phyloP scores from a whole-genome alignment of 768 basidiomycete species.

The Macrolepiota albuminosa region DNA sequence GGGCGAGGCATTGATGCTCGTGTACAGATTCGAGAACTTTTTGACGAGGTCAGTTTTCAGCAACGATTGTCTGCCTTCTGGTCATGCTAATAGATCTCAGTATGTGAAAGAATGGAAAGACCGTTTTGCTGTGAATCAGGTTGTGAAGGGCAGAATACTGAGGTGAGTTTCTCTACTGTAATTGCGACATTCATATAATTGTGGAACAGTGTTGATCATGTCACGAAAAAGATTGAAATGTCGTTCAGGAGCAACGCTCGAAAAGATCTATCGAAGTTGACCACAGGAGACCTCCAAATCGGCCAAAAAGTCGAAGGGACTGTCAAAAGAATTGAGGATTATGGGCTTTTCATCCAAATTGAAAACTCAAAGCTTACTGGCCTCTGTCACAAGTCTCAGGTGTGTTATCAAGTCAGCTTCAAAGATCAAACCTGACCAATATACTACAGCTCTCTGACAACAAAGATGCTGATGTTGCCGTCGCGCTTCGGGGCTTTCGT shows the following conservation, averaged over 20 bases:
- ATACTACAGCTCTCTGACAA: conserved; percentile 77
- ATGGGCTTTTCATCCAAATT: conserved; percentile 91
- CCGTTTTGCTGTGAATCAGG: conserved; percentile 70
- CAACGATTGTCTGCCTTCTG: neutral
- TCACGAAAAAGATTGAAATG: conserved; percentile 84
- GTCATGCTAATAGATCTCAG: conserved; percentile 34
- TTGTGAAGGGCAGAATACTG: conserved; percentile 83
- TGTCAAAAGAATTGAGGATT: conserved; percentile 80
- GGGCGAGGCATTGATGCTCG: conserved; percentile 84
- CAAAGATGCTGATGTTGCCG: conserved; percentile 68
- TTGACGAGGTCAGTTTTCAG: conserved; percentile 62
- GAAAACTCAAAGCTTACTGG: conserved; percentile 82
- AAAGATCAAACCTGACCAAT: neutral
- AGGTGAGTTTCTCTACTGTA: conserved; percentile 41
- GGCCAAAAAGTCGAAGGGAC: conserved; percentile 79
- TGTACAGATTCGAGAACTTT: conserved; percentile 90
- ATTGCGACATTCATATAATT: neutral
- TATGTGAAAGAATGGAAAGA: conserved; percentile 96
- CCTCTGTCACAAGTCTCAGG: conserved; percentile 93
- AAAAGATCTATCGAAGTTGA: conserved; percentile 34
- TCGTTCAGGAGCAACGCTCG: conserved; percentile 71
- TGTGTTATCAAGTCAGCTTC: conserved; percentile 23
- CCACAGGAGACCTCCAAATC: conserved; percentile 55
- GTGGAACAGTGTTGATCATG: conserved; percentile 56
- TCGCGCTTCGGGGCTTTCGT: conserved; percentile 78